Base-by-base conservation (phyloP, 2,329 filamentous ascomycete genomes). In the Aspergillus udagawae region DNA sequence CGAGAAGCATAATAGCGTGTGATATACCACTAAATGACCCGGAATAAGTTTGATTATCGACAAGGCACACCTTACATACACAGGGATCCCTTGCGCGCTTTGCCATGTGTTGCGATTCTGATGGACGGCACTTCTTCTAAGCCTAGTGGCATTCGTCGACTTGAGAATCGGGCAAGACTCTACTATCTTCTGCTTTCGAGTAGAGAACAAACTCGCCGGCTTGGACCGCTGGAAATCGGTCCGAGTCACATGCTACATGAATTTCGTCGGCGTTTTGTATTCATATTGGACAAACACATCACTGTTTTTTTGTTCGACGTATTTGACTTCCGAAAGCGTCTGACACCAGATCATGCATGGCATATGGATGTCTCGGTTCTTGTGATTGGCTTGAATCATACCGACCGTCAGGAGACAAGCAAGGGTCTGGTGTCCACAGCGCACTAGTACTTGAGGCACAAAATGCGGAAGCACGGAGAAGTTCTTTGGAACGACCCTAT, bases 381-480 rank as follows among this genome's bases (percentile, higher is more conserved):
- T 47, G 42, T 56, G 54, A 56, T 50, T 52, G 45, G 42, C 38
- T 23, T 42, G 21, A 56, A 25, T 56, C 21, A 56, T 21, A 28
- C 38, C 29, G 23, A 32, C 51, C 25, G 23, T 20, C 45, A 27
- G 20, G 38, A 51, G 27, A 38, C 52, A 55, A 32, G 48, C 20
- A 51, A 41, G 44, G 21, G 21, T 27, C 23, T 12, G 23, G 25
- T 47, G 20, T 47, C 10, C 8, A 27, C 23, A 7, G 20, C 10
- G 3, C 21, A 14, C 21, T 23, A 47, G 44, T 25, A 35, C 32
- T 35, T 6, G 32, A 25, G 41, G 5, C 5, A 7, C 6, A 38
- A 38, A 17, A 7, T 3, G 14, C 14, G 6, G 32, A 35, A 35
- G 32, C 32, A 35, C 2, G 12, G 32, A 6, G 14, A 35, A 35